Percentiles rank a stretch among this genome's conserved stretches.
phyloP scores from a whole-genome alignment of 441 rosid species.

The Populus tomentosa region DNA sequence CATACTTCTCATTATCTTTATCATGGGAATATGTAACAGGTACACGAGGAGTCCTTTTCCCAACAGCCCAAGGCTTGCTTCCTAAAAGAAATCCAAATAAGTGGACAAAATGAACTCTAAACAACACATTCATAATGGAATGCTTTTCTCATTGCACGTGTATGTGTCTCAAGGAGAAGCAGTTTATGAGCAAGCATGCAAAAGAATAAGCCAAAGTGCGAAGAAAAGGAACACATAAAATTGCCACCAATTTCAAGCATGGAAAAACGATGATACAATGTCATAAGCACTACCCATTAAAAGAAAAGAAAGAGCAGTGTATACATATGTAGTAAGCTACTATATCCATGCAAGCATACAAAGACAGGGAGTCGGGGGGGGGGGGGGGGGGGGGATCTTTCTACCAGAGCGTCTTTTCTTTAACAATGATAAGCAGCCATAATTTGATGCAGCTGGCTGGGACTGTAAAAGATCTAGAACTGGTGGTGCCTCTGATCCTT shows the following conservation, averaged over 20 bases:
- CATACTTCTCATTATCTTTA: constrained; percentile 47
- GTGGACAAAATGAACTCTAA: constrained; percentile 6
- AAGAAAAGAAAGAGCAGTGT: constrained; percentile 4
- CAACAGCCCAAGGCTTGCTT: constrained; percentile 71
- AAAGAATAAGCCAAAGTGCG: not conserved
- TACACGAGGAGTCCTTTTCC: constrained; percentile 93
- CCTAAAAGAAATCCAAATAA: constrained; percentile 38
- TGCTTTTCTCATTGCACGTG: not conserved
- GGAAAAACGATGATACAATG: not conserved
- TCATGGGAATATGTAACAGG: constrained; percentile 56
- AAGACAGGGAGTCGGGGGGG: not conserved
- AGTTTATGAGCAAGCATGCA: not conserved
- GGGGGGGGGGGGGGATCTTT: constrained; percentile 5
- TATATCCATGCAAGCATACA: not conserved
- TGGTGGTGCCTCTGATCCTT: constrained; percentile 32
- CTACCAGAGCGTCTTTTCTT: constrained; percentile 64
- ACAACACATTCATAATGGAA: not conserved
- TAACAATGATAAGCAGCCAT: constrained; percentile 74
- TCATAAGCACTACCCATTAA: not conserved
- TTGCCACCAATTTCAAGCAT: constrained; percentile 1
- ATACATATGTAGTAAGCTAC: not conserved
- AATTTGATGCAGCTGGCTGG: constrained; percentile 42
- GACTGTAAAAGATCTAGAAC: constrained; percentile 42
- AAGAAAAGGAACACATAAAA: not conserved
- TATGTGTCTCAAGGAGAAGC: not conserved